Conservation (phyloP, 495 filamentous ascomycete species). For the Neurospora sp. region DNA sequence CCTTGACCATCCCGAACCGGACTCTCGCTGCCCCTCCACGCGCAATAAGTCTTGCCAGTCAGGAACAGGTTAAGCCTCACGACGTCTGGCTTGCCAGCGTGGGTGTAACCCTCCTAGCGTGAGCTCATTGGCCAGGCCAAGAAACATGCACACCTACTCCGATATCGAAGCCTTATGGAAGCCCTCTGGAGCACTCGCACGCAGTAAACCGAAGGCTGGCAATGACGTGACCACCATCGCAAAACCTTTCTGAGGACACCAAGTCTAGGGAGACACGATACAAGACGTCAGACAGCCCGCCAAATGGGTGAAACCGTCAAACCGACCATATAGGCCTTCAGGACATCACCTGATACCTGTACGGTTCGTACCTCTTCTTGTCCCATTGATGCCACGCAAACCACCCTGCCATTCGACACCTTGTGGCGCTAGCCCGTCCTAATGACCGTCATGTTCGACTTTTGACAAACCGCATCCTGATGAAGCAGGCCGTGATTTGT, state of each 20-base stretch:
- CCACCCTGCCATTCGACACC: not conserved
- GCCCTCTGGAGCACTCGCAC: not conserved
- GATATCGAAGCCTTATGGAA: not conserved
- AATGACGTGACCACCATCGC: not conserved
- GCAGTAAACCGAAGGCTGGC: not conserved
- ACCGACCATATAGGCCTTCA: not conserved
- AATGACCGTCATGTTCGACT: conserved; percentile 12
- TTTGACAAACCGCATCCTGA: conserved; percentile 14
- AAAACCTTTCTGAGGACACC: not conserved
- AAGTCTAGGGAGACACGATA: not conserved
- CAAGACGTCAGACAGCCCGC: not conserved
- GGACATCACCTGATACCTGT: conserved; percentile 11
- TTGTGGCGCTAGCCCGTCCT: conserved; percentile 10
- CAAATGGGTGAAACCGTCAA: not conserved
- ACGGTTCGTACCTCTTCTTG: not conserved
- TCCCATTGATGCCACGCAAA: conserved; percentile 7
- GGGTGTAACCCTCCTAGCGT: not conserved
- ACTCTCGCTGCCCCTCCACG: conserved; percentile 15
- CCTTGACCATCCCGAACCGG: not conserved
- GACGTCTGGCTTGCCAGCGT: not conserved
- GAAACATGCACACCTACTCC: not conserved
- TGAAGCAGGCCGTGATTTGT: conserved; percentile 14
- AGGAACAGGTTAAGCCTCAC: not conserved
- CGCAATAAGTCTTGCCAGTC: conserved; percentile 2
- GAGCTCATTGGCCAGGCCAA: not conserved